These are phyloP conservation scores for Royoungia palumana DNA, from an alignment of 768 basidiomycete species.

Conservation along the genomic window DNA sequence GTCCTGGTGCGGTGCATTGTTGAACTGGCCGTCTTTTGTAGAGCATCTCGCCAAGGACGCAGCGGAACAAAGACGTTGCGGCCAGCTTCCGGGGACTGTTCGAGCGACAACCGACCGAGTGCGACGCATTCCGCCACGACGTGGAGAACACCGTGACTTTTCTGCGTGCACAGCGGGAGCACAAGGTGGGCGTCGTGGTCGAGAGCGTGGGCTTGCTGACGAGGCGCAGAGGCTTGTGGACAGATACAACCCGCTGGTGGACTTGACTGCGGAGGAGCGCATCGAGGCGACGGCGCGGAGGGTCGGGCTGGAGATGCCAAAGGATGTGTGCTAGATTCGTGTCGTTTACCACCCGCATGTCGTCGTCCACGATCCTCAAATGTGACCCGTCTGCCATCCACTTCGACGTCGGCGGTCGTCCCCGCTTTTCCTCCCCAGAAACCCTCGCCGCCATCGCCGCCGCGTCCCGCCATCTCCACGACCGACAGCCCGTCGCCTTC, in stretches of 20 bases:
- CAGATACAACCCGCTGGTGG: slow-evolving; percentile 82
- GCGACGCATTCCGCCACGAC: slow-evolving; percentile 39
- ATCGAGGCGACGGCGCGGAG: slow-evolving; percentile 81
- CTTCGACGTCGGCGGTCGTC: slow-evolving; percentile 47
- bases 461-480: slow-evolving; percentile 52
- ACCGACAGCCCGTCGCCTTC: slow-evolving; percentile 68
- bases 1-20: background rate
- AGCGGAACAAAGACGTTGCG: slow-evolving; percentile 42
- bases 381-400: slow-evolving; percentile 64
- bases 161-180: slow-evolving; percentile 65
- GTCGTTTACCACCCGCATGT: slow-evolving; percentile 9
- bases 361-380: slow-evolving; percentile 42
- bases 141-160: slow-evolving; percentile 63
- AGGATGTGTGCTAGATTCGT: background rate
- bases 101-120: slow-evolving; percentile 32
- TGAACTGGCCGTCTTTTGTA: slow-evolving; percentile 15
- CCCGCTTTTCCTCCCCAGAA: slow-evolving; percentile 46
- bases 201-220: background rate
- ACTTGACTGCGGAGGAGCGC: slow-evolving; percentile 76
- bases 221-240: slow-evolving; percentile 64
- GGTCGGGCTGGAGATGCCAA: slow-evolving; percentile 80
- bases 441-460: slow-evolving; percentile 51
- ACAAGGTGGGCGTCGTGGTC: slow-evolving; percentile 55
- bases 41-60: slow-evolving; percentile 37
- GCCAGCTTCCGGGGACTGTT: slow-evolving; percentile 54